A percentile compares a stretch with the other conserved stretches of the same genome.
Evolutionary conservation across 495 filamentous ascomycete genomes (phyloP).

Genomic region (Neurospora sp.): DNA sequence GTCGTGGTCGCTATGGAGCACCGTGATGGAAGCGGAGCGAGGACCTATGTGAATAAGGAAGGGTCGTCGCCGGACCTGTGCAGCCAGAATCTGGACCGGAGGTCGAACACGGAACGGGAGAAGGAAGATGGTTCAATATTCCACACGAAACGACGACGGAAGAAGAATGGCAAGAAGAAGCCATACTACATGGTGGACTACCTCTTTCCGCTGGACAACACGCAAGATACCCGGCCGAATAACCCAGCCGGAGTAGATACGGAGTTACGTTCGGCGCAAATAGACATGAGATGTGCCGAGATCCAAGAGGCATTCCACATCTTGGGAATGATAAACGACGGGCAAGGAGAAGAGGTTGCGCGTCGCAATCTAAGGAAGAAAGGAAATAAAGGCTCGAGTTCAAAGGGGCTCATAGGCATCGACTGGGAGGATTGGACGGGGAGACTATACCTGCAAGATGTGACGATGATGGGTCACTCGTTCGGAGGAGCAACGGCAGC

Average conservation of each 20-base stretch:
- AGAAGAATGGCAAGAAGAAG: constrained; percentile 1
- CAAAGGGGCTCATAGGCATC: constrained; percentile 27
- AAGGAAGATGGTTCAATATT: neutral
- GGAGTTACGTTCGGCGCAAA: constrained; percentile 42
- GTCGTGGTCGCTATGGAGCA: constrained; percentile 65
- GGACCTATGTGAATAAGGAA: constrained; percentile 43
- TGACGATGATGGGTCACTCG: constrained; percentile 55
- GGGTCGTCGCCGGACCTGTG: constrained; percentile 13
- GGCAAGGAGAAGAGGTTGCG: constrained; percentile 28
- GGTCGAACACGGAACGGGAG: constrained; percentile 1
- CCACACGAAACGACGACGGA: neutral
- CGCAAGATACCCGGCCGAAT: constrained; percentile 26
- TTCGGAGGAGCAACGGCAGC: constrained; percentile 56
- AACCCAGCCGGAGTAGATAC: constrained; percentile 26
- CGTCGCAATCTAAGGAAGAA: constrained; percentile 38
- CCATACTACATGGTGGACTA: constrained; percentile 33
- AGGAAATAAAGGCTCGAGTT: constrained; percentile 42
- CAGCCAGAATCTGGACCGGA: constrained; percentile 10
- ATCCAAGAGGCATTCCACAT: constrained; percentile 45
- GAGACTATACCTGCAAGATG: constrained; percentile 37
- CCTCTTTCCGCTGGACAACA: constrained; percentile 34
- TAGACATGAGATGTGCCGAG: constrained; percentile 56
- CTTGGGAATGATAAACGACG: constrained; percentile 44
- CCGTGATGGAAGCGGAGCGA: constrained; percentile 53
- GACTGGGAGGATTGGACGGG: constrained; percentile 30